Percentiles rank a stretch among this genome's conserved stretches.
Evolutionary conservation across 331 rosid species (phyloP).

Genomic region (Malus hybrid): DNA sequence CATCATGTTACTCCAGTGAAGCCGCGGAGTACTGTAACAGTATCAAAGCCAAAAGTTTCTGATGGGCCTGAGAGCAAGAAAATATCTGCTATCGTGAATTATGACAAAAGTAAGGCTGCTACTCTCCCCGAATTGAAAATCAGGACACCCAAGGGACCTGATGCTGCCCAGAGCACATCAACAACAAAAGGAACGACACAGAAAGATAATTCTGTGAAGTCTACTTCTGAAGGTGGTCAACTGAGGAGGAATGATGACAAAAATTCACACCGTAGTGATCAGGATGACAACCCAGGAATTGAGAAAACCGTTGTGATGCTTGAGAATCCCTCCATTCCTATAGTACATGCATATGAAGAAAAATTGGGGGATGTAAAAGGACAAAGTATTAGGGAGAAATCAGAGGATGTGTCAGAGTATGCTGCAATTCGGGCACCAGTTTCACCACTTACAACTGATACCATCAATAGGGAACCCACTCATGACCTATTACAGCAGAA

Average conservation of each 20-base stretch:
- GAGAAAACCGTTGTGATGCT: constrained; percentile 86
- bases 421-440: constrained; percentile 40
- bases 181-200: constrained; percentile 39
- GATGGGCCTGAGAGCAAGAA: constrained; percentile 65
- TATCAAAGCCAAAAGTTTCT: constrained; percentile 40
- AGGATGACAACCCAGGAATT: constrained; percentile 63
- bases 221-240: constrained; percentile 39
- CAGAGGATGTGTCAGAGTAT: constrained; percentile 31
- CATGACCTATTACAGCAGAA: constrained; percentile 31
- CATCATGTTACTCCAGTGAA: constrained; percentile 50
- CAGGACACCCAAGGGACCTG: constrained; percentile 60
- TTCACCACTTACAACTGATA: constrained; percentile 36
- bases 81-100: constrained; percentile 75
- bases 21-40: constrained; percentile 26
- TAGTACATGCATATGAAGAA: constrained; percentile 26
- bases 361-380: constrained; percentile 17
- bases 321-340: constrained; percentile 49
- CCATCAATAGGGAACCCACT: constrained; percentile 33
- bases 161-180: constrained; percentile 32
- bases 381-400: constrained; percentile 26
- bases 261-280: constrained; percentile 32
- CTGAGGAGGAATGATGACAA: constrained; percentile 33
- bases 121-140: constrained; percentile 92
- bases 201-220: constrained; percentile 34
- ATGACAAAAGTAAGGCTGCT: constrained; percentile 79